These are phyloP conservation scores for Mitragyna speciosa DNA, from an alignment of 257 asterid species.

Conservation along the genomic window DNA sequence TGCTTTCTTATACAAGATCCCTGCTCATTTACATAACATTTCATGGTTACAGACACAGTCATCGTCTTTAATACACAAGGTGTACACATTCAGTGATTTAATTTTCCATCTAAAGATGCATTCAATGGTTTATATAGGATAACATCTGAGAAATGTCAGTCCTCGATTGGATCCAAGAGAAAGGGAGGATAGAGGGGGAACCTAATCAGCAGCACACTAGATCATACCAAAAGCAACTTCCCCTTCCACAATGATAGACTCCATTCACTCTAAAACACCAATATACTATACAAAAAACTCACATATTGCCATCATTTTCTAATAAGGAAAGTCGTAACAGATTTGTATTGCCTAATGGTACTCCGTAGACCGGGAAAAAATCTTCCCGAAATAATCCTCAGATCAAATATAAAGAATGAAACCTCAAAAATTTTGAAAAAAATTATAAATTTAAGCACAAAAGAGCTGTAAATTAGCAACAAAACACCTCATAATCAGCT, in stretches of 20 bases:
- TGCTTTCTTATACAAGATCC: slow-evolving; percentile 35
- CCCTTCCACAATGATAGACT: neutral
- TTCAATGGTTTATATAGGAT: neutral
- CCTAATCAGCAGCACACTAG: neutral
- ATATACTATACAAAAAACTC: neutral
- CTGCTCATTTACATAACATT: slow-evolving; percentile 22
- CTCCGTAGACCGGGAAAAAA: neutral
- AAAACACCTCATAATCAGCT: slow-evolving; percentile 2
- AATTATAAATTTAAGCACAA: slow-evolving; percentile 2
- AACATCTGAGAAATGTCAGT: neutral
- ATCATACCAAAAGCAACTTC: neutral
- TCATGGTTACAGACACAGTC: neutral
- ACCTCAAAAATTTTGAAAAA: neutral
- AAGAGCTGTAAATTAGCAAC: neutral
- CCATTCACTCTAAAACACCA: neutral
- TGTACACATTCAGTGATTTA: neutral
- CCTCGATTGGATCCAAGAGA: slow-evolving; percentile 11
- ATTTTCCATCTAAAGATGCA: neutral
- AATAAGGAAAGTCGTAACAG: neutral
- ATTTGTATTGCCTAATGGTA: slow-evolving; percentile 2
- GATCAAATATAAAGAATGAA: slow-evolving; percentile 22
- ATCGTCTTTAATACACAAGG: neutral
- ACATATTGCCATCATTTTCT: neutral
- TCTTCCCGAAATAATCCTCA: slow-evolving; percentile 7
- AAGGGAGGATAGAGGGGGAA: neutral